Conservation (phyloP, 352 stramenopile species). For the Pythium vanterpoolii region DNA sequence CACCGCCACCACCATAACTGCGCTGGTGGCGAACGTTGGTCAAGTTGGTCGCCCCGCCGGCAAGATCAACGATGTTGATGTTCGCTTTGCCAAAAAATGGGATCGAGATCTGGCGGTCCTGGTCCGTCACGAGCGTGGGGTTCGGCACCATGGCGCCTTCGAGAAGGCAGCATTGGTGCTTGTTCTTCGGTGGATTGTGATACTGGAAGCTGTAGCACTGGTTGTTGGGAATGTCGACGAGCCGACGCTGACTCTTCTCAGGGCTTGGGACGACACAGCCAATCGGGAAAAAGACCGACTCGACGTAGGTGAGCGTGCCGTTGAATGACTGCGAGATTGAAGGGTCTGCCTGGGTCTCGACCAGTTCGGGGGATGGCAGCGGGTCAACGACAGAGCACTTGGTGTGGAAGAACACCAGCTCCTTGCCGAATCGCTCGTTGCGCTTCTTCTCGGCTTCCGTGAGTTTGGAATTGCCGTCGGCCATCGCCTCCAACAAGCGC, state of each 20-base stretch:
- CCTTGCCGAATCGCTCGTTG: constrained; percentile 79
- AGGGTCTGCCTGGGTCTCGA: constrained; percentile 42
- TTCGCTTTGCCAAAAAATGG: constrained; percentile 81
- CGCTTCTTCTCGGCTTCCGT: constrained; percentile 77
- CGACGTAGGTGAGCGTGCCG: constrained; percentile 69
- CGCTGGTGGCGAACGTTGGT: constrained; percentile 61
- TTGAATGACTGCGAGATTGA: constrained; percentile 60
- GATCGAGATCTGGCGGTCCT: constrained; percentile 68
- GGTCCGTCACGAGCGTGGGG: constrained; percentile 46
- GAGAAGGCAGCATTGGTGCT: constrained; percentile 58
- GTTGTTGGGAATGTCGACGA: constrained; percentile 83
- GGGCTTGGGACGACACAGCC: constrained; percentile 71
- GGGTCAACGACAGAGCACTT: constrained; percentile 50
- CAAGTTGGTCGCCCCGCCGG: constrained; percentile 38
- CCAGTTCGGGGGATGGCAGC: constrained; percentile 37
- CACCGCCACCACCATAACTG: constrained; percentile 32
- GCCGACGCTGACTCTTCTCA: constrained; percentile 62
- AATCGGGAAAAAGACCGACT: constrained; percentile 73
- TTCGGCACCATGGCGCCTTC: constrained; percentile 40
- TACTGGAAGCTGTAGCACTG: constrained; percentile 87
- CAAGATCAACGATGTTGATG: constrained; percentile 85
- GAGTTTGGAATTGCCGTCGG: constrained; percentile 55
- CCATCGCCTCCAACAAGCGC: constrained; percentile 90
- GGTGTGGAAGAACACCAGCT: constrained; percentile 82
- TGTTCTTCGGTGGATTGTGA: constrained; percentile 41